Evolutionary conservation across 768 basidiomycete species (phyloP).

Genomic region (Phylloporus sp.): DNA sequence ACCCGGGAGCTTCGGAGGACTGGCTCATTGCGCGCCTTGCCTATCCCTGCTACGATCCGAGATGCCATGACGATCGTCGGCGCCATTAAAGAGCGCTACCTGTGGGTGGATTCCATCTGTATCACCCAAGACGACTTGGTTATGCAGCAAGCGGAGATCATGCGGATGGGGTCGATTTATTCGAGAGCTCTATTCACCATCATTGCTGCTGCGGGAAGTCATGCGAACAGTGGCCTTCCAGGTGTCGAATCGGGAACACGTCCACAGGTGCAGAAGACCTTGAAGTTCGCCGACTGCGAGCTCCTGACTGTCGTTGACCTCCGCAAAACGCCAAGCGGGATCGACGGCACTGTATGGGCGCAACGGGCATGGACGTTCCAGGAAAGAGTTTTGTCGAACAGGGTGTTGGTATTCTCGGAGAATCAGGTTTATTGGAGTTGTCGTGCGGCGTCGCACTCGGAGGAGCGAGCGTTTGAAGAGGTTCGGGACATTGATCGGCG

Average conservation of each 20-base stretch:
- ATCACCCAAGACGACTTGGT: conserved; percentile 18
- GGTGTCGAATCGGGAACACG: conserved; percentile 4
- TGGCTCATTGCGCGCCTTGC: not conserved
- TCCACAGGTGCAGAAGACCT: conserved; percentile 2
- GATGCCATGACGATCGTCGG: conserved; percentile 21
- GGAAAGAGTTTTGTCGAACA: conserved; percentile 13
- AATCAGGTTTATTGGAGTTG: conserved; percentile 20
- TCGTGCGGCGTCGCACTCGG: conserved; percentile 4
- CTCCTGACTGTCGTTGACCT: conserved; percentile 12
- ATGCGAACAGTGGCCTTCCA: conserved; percentile 9
- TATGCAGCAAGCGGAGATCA: conserved; percentile 17
- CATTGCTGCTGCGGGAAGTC: conserved; percentile 13
- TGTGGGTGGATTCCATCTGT: conserved; percentile 25
- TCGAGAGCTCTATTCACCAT: conserved; percentile 15
- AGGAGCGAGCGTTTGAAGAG: conserved; percentile 13
- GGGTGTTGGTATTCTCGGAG: conserved; percentile 17
- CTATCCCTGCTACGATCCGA: conserved; percentile 19
- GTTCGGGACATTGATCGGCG: not conserved
- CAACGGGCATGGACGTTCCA: conserved; percentile 18
- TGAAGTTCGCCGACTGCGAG: conserved; percentile 7
- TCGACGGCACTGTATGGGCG: conserved; percentile 7
- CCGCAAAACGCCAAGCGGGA: not conserved
- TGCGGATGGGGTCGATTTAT: conserved; percentile 21
- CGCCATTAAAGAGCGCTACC: conserved; percentile 20
- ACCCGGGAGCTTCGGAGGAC: conserved; percentile 3